Evolutionary conservation across 2,329 filamentous ascomycete genomes (phyloP), one percentile per base, ranked within the genome.

Genomic region (Dactylellina drechsleri): DNA sequence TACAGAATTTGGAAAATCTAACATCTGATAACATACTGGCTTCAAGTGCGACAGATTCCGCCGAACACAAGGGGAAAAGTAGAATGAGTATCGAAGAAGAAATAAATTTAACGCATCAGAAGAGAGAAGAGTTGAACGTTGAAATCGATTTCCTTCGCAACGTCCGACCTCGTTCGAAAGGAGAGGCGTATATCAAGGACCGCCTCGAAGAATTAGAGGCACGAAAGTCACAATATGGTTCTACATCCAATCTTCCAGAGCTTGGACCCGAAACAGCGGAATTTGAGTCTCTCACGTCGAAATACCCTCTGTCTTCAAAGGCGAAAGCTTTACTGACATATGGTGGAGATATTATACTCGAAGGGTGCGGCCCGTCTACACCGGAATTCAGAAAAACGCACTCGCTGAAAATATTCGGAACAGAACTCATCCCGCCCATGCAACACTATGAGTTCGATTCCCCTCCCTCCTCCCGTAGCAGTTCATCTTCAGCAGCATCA

Each of bases 401-500:
- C 4, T 68, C 65, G 12, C 20, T 68, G 0, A 36, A 59, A 26
- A 43, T 68, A 18, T 68, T 68, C 31, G 65, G 65, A 20, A 54
- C 26, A 6, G 40, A 49, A 23, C 16, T 18, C 5, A 53, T 68
- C 8, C 65, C 65, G 6, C 20, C 7, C n/a, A 45, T 68, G 45
- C 5, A n/a, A 13, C 10, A 23, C n/a, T 59, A 68, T 20, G 65
- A 68, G 47, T 68, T 60, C 43, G 65, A 68, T 54, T 60, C 54
- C 0, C 18, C 65, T 3, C 2, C 13, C 16, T 28, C 56, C 16
- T n/a, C 56, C 13, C 1, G 6, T 7, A 10, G 31, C 31, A 8
- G 31, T 10, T 36, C 41, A n/a, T 26, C 31, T n/a, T 43, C 36
- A 47, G 16, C 43, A 47, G 18, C 47, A 52, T 23, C 47, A 52